Evolutionary conservation across 257 asterid genomes (phyloP), one percentile per base, ranked within the genome.

Genomic region (Nicotiana knightiana): DNA sequence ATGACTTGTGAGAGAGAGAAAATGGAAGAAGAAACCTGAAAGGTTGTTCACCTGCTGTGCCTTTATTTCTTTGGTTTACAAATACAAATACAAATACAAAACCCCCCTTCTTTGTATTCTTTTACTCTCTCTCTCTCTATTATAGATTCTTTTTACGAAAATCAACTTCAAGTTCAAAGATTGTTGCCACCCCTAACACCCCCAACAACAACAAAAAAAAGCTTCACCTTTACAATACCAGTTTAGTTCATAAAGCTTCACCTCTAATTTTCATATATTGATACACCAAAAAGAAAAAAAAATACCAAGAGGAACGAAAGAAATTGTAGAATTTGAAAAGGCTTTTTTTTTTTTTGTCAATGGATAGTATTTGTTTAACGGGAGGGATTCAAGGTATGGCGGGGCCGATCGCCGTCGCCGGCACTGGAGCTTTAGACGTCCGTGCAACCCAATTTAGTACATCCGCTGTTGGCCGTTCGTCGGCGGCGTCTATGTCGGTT

Each of bases 301-400:
- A 16, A 33, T 10, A 48, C 12, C 12, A 77, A 77, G 18, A 33
- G 48, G 51, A 30, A 67, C 17, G 15, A 30, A 70, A 21, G 6
- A 43, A 43, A 3, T 39, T 39, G 77, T 39, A n/a, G 57, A 6
- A 18, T 68, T 68, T 70, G 58, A 0, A 43, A 64, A 80, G 33
- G 54, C 28, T 12, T 18, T 13, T 18, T 70, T 65, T 39, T 21
- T 21, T 21, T 21, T 64, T 48, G 28, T 3, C 18, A 16, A 96
- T 96, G 99, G 98, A 96, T 88, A 86, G 89, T 84, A 58, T 94
- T 81, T 92, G 93, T 85, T 85, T 94, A 37, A 94, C 91, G 82
- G 92, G 94, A 6, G 97, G 94, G 85, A 84, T 93, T 83, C 97
- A 88, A 16, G 88, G 90, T 9, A 79, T 91, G 85, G 80, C 91